Percentiles rank a stretch among this genome's conserved stretches.
Conservation (phyloP, 305 asterid species). For the Fraxinus paxiana region DNA sequence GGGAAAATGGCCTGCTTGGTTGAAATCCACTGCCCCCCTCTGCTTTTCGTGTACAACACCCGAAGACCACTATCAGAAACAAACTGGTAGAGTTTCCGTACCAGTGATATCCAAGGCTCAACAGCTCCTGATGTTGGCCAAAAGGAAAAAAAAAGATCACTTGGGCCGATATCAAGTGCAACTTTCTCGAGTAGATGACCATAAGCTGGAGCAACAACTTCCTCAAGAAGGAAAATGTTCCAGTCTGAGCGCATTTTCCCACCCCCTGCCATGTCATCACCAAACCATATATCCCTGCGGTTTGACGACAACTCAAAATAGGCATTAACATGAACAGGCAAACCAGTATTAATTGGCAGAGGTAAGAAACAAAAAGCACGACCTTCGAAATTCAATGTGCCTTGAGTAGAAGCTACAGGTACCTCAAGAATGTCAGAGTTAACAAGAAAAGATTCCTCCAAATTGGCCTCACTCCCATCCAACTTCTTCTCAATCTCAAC, state of each 20-base stretch:
- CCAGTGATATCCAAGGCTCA: conserved; percentile 90
- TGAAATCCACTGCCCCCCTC: conserved; percentile 96
- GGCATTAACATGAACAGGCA: conserved; percentile 88
- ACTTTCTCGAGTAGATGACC: conserved; percentile 82
- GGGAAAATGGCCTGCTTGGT: conserved; percentile 93
- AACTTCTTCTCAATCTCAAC: conserved; percentile 39
- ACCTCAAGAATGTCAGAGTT: conserved; percentile 44
- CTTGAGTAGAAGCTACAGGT: conserved; percentile 39
- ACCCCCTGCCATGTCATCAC: conserved; percentile 98
- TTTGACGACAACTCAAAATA: conserved; percentile 96
- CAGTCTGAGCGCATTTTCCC: conserved; percentile 96
- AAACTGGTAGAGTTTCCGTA: conserved; percentile 66
- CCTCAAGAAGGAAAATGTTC: conserved; percentile 87
- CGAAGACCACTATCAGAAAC: conserved; percentile 68
- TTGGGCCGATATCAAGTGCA: conserved; percentile 75
- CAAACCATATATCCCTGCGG: conserved; percentile 97
- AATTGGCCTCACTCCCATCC: conserved; percentile 30
- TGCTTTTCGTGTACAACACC: conserved; percentile 67
- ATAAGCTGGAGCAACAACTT: conserved; percentile 91
- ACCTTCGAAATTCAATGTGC: conserved; percentile 58
- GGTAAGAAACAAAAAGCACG: conserved; percentile 97
- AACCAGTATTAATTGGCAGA: conserved; percentile 83
- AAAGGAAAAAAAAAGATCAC: conserved; percentile 68
- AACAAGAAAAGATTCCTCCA: conserved; percentile 38
- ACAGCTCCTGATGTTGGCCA: conserved; percentile 73